Base-by-base conservation (phyloP, 2,329 filamentous ascomycete genomes). In the Alternaria postmessia region DNA sequence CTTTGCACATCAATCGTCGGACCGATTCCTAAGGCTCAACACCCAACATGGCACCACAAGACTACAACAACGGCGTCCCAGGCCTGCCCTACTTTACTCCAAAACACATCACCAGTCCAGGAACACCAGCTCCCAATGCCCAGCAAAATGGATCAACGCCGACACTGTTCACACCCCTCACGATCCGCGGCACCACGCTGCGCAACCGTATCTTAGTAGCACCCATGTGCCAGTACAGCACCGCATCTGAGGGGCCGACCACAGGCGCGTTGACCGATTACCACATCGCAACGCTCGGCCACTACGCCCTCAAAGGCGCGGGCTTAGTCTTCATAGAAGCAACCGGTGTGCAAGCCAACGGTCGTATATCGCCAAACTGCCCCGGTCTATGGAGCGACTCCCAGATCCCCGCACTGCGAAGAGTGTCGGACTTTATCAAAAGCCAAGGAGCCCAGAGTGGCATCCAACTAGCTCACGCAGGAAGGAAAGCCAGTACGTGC, bases 11-110 rank as follows among this genome's bases (percentile, higher is more conserved):
- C 9, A 16, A 3, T 12, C 9, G 18, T 48, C 30, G 30, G 34
- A 2, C 20, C 14, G 8, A n/a, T 22, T 22, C n/a, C 16, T 18
- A 8, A 38, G 36, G 34, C 16, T 18, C 46, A 49, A 12, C 47
- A 51, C 14, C 20, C 54, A 57, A 30, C 34, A 75, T 76, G 74
- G 63, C 73, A 20, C 67, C 70, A 7, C 54, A 64, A 59, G 70
- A 74, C 26, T 64, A 74, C 51, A 76, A 76, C 54, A 43, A 51
- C 9, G 70, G 71, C 18, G 70, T 71, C 26, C 59, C 67, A 16
- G 65, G 63, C 51, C 57, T 78, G 39, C 71, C 81, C 11, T 84
- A 81, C 74, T 84, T 81, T 71, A 83, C 81, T 1, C 82, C 82
- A 9, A 67, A 76, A 11, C 82, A 84, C 64, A 54, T 75, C 42